Evolutionary conservation across 2,329 filamentous ascomycete genomes (phyloP), one percentile per base, ranked within the genome.

Genomic region (Berkeleyomyces rouxiae): DNA sequence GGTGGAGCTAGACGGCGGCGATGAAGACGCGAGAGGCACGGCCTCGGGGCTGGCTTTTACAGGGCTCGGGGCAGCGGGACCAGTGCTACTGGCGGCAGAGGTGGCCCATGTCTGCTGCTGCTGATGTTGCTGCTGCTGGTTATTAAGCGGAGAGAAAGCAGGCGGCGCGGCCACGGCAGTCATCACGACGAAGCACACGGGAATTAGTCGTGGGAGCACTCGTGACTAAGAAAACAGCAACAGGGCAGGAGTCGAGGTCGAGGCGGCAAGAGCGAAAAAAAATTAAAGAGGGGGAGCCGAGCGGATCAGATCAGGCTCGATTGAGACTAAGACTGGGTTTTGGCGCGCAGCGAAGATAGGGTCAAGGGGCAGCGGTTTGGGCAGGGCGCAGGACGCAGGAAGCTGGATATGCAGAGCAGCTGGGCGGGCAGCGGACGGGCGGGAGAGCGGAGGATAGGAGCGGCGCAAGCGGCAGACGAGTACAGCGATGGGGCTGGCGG

Each of bases 101-200:
- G 16, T 31, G 16, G 47, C 7, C 47, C 31, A 33, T 77, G 76
- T 23, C 16, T 46, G 39, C 16, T 23, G 4, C 44, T 43, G 40
- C 23, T 55, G 16, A 40, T 13, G 36, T 16, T 61, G 47, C 16
- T 60, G 59, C 65, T 72, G 72, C 78, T 81, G 78, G 73, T 82
- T 79, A 71, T 81, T 83, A 70, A 82, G 79, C 70, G 81, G 81
- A 71, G 79, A 75, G 70, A 86, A 83, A 71, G 77, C 82, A 71
- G 82, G 82, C 68, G 81, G 82, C 68, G 78, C 84, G 67, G 83
- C 83, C 71, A 86, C 83, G 70, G 83, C 83, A 74, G 83, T 86
- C 83, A 86, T 86, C 57, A 63, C 63, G 59, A 65, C 57, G 58
- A 65, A 57, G 61, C 46, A 43, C 42, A 31, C 11, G 33, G 23